Base-by-base conservation (phyloP, 306 rosid genomes). In the Oxytropis ochrocephala region DNA sequence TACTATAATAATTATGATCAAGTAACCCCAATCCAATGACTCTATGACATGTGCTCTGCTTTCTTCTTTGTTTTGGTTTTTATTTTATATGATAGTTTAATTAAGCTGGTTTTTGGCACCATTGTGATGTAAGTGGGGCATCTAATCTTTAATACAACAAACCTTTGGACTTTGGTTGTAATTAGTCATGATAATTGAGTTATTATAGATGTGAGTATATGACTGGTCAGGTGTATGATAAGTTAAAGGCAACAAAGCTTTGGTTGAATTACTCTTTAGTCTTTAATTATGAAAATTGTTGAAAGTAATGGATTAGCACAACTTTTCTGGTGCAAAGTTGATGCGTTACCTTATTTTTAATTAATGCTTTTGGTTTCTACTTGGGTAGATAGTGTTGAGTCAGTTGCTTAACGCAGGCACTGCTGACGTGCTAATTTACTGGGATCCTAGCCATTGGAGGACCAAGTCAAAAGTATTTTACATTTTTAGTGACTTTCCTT, bases 81-180 rank as follows among this genome's bases (percentile, higher is more conserved):
- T 36, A n/a, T 47, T 64, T 16, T 24, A 9, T 21, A 33, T 65
- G 58, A 5, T 51, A 46, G 63, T 57, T 72, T 75, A 65, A 75
- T 75, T 66, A 11, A 70, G 77, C 36, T 6, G 70, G 54, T 12
- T 70, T 64, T 64, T 56, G 75, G 78, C 78, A 80, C 72, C 59
- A 67, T 67, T 67, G 75, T 70, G 78, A 66, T 80, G 84, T 77
- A 39, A 76, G 69, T 72, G 85, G 79, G 73, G 56, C 51, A 62
- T 72, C 79, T 81, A 73, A 81, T 81, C 75, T 70, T 64, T 9
- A 44, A 67, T 46, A 33, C 38, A 33, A 33, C 38, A 33, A 33
- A 33, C 43, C 11, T 38, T 38, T 38, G 43, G 43, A 38, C 10
- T 38, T 38, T 38, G 43, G 43, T 38, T 38, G 43, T 38, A 38